Evolutionary conservation across 768 basidiomycete species (phyloP), one percentile per base, ranked within the genome.

Genomic region (Obba rivulosa): DNA sequence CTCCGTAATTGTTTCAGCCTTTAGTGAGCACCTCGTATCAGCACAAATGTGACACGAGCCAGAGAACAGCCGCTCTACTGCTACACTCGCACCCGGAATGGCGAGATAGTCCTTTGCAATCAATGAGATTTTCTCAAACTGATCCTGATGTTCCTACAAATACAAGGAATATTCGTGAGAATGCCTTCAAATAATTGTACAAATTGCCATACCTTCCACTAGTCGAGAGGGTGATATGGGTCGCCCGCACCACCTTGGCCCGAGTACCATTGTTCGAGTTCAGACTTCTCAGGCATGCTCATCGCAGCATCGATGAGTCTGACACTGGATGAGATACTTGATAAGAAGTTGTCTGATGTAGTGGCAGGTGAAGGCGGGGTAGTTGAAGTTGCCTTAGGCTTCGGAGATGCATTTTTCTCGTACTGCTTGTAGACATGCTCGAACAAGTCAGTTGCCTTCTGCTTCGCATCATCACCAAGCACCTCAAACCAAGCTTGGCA

Each of bases 401-500:
- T 43, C 3, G 41, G 41, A n/a, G n/a, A n/a, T 16, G 18, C 8
- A 13, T 24, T 43, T 23, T 43, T 28, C 23, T 43, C 34, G 22
- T 55, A 55, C 28, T 48, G 34, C 16, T 48, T 38, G 24, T 24
- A 48, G n/a, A 49, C 50, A 48, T 55, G 53, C 34, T 41, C 17
- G 38, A 55, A 46, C 13, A 55, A 21, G 4, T 34, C 43, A 14
- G 24, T 16, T 2, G 50, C 53, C n/a, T 48, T 34, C 4, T 34
- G 17, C 31, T 18, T 25, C 11, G 28, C 35, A 9, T 44, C 37
- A 14, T 2, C 20, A 20, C 50, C 46, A 3, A 51, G 41, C 28
- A 40, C 43, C 16, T 48, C 42, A 41, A 65, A 64, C 62, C 62
- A 66, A 16, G 47, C 39, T 17, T 49, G 37, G 22, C 58, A 56